These are phyloP conservation scores for Paramecium primaurelia DNA, from an alignment of 73 alveolate genomes.

Conservation along the genomic window DNA sequence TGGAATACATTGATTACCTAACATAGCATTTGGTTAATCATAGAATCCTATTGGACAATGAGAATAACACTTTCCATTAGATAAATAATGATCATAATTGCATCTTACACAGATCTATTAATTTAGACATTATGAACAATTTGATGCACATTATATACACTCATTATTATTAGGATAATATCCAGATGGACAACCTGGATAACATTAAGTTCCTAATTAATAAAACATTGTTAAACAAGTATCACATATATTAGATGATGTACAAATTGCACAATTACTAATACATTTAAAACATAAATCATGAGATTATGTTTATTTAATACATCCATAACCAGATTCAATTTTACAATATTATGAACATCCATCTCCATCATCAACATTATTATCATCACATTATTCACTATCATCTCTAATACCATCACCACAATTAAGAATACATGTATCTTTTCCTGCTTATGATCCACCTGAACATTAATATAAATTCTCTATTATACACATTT, in stretches of 20 bases:
- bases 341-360: slow-evolving; percentile 45
- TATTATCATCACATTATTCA: slow-evolving; percentile 61
- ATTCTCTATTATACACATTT: background rate
- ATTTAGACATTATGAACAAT: background rate
- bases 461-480: slow-evolving; percentile 41
- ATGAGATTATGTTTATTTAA: background rate
- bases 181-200: slow-evolving; percentile 38
- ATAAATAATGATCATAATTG: slow-evolving; percentile 15
- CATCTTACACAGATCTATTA: background rate
- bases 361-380: slow-evolving; percentile 62
- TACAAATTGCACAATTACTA: background rate
- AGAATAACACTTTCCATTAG: background rate
- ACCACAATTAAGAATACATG: slow-evolving; percentile 20
- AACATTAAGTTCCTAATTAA: background rate
- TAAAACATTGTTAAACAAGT: background rate
- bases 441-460: slow-evolving; percentile 11
- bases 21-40: background rate
- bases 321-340: slow-evolving; percentile 52
- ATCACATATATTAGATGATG: background rate
- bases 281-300: slow-evolving; percentile 37
- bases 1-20: slow-evolving; percentile 26
- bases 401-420: background rate
- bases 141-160: background rate
- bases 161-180: background rate
- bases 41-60: slow-evolving; percentile 17